Base-by-base conservation (phyloP, 2,329 filamentous ascomycete species). In the Penicillium corylophilum region DNA sequence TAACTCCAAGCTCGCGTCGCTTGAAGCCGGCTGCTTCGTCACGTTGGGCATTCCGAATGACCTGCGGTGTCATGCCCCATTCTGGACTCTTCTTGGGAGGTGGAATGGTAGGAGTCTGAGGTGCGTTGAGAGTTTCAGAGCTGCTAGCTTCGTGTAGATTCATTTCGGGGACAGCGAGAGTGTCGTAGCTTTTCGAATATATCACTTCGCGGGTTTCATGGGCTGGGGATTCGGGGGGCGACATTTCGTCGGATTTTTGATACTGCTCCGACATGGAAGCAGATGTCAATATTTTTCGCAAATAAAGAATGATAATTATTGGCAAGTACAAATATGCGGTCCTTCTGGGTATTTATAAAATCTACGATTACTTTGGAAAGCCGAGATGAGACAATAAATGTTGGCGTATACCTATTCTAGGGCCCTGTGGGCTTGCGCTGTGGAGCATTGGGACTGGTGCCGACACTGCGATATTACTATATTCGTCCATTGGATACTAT, bases 1-100 rank as follows among this genome's bases (percentile, higher is more conserved):
- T 79, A 18, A 87, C 74, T 36, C 85, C 79, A 87, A 83, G 45
- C 87, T 82, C 20, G 79, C 80, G 44, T 87, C 78, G 2, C 87
- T 84, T 48, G 86, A 87, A 2, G 76, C 80, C 23, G 86, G 66
- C 67, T 87, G 87, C 62, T 87, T 83, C 15, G 8, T 77, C 70
- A 13, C 71, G 71, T 0, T 84, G 74, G 1, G 78, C 71, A n/a
- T 72, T 71, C 9, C 74, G 71, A 5, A 74, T 68, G 15, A 82
- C 69, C 50, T 78, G 74, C 5, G 72, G 66, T 62, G 78, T 79
- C 60, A 82, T 65, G 8, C 65, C 56, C 45, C 45, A 47, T 47
- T 47, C 35, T 9, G 67, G 57, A 18, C 65, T 60, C 45, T 70
- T 71, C 54, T 60, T 65, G 18, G 56, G 51, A 6, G 44, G 26